Evolutionary conservation across 2,329 filamentous ascomycete species (phyloP), one percentile per base, ranked within the genome.

Genomic region (Exserohilum rostratum): DNA sequence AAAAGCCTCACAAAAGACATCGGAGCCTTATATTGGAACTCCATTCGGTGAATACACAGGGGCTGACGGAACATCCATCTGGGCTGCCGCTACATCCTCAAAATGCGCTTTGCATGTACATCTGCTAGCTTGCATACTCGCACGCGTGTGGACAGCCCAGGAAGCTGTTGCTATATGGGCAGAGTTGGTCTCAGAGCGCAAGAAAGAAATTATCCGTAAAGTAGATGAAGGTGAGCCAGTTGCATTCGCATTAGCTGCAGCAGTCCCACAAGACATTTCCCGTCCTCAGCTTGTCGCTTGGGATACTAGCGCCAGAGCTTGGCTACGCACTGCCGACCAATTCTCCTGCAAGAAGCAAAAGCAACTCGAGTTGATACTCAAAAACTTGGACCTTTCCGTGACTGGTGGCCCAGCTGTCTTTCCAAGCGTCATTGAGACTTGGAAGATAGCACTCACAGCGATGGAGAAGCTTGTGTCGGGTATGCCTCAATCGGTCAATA

Each of bases 91-190:
- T 5, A 78, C 74, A 0, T 77, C 75, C 1, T 65, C 67, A 0
- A 37, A 37, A 3, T 53, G 52, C 0, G 68, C 72, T 2, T 56
- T 77, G 0, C 55, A 58, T 1, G 53, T 72, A 0, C 70, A 77
- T 37, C 64, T 78, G 0, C 73, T 78, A 0, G 72, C 69, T 2
- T 77, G 74, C 50, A 72, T 77, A 58, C 55, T 78, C 5, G 75
- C 74, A 1, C 60, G 72, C 0, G 61, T 73, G 1, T 77, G 65
- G 58, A 49, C 29, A 2, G 35, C 31, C 3, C 10, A 53, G 2
- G 62, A 74, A 51, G 73, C 74, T 1, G 68, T 58, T 2, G 65
- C 74, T 0, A 58, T 77, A 6, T 77, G 75, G 75, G 60, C 62
- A 0, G 72, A 77, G 45, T 17, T 77, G 4, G 64, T 76, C 11